Conservation (phyloP, 2,329 filamentous ascomycete species). For the Sporothrix phasma region DNA sequence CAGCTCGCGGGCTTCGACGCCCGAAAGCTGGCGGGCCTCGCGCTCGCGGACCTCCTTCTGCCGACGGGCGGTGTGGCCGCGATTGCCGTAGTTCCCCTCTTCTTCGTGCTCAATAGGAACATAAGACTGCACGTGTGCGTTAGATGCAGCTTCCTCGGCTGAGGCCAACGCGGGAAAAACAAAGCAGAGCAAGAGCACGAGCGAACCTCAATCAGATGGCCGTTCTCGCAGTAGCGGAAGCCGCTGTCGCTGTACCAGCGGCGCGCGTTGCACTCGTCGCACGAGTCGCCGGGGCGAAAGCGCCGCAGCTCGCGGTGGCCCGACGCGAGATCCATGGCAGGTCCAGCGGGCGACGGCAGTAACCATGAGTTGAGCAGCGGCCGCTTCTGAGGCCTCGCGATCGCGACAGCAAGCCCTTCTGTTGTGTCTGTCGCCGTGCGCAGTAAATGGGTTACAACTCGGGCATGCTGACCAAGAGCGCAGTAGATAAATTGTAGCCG, state of each 20-base stretch:
- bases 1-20: constrained; percentile 61
- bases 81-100: constrained; percentile 57
- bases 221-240: constrained; percentile 67
- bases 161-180: neutral
- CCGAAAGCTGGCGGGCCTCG: constrained; percentile 47
- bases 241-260: constrained; percentile 68
- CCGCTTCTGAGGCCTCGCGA: neutral
- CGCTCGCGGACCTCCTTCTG: constrained; percentile 49
- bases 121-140: constrained; percentile 20
- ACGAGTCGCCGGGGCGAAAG: constrained; percentile 44
- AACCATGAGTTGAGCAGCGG: neutral
- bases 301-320: constrained; percentile 36
- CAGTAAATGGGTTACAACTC: neutral
- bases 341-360: too few species aligned
- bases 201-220: constrained; percentile 64
- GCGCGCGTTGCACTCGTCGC: constrained; percentile 58
- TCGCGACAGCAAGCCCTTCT: neutral
- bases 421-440: neutral
- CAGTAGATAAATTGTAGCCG: too few species aligned
- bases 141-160: neutral
- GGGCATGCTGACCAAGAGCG: neutral
- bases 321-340: constrained; percentile 28
- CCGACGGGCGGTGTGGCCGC: constrained; percentile 45
- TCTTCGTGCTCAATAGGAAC: constrained; percentile 50
- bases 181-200: neutral